Percentiles rank a stretch among this genome's conserved stretches.
These are phyloP conservation scores for Umbelopsis sp. DNA, from an alignment of 192 early-diverging fungal genomes.

Conservation along the genomic window DNA sequence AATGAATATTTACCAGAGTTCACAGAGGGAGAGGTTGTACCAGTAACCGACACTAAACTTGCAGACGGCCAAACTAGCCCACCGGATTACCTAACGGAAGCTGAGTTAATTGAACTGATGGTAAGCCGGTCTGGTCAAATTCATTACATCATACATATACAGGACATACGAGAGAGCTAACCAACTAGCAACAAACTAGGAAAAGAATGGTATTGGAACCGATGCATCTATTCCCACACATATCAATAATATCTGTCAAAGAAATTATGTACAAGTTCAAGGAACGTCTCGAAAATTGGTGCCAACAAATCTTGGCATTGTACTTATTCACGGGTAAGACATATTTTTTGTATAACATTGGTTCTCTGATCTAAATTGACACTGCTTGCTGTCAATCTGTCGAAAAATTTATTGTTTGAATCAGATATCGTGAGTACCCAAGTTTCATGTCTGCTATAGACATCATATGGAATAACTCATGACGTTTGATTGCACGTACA, in stretches of 20 bases:
- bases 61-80: constrained; percentile 52
- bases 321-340: constrained; percentile 51
- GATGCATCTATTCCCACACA: constrained; percentile 56
- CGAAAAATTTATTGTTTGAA: neutral
- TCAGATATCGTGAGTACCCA: constrained; percentile 15
- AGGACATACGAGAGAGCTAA: neutral
- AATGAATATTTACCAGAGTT: constrained; percentile 43
- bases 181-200: constrained; percentile 11
- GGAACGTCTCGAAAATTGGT: constrained; percentile 43
- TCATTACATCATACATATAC: neutral
- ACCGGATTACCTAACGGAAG: constrained; percentile 55
- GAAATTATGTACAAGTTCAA: constrained; percentile 51
- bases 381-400: no score
- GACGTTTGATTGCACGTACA: neutral
- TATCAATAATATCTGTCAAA: constrained; percentile 54
- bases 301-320: constrained; percentile 56
- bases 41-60: constrained; percentile 29
- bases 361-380: no score
- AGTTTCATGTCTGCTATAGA: neutral
- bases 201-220: constrained; percentile 55
- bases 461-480: neutral
- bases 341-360: no score
- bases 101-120: constrained; percentile 45
- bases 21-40: constrained; percentile 27
- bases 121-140: neutral